Percentiles rank a stretch among this genome's conserved stretches.
Conservation (phyloP, 495 filamentous ascomycete genomes). For the Penicillium goetzii region DNA sequence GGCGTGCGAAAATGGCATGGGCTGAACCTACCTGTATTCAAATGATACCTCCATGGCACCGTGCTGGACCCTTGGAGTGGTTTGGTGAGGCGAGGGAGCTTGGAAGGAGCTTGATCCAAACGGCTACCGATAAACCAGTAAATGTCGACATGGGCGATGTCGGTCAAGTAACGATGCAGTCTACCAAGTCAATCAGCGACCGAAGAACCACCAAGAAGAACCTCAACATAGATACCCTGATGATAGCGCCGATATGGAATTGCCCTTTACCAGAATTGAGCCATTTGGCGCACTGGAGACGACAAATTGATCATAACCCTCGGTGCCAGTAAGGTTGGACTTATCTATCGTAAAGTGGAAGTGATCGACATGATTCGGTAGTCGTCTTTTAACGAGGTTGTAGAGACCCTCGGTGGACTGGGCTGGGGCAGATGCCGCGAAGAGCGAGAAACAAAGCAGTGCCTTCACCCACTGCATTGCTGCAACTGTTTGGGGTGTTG, state of each 20-base stretch:
- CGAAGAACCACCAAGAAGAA: neutral
- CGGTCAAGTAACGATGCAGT: constrained; percentile 54
- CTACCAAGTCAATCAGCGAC: constrained; percentile 24
- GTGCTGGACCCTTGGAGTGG: constrained; percentile 35
- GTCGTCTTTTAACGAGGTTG: constrained; percentile 49
- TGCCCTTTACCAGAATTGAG: constrained; percentile 51
- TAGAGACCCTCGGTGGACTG: constrained; percentile 49
- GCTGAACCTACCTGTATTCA: constrained; percentile 45
- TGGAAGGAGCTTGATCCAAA: constrained; percentile 23
- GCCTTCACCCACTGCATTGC: constrained; percentile 21
- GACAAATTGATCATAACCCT: constrained; percentile 46
- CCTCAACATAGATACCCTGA: constrained; percentile 39
- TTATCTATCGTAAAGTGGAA: constrained; percentile 44
- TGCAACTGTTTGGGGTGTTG: neutral
- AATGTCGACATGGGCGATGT: constrained; percentile 53
- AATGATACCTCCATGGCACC: constrained; percentile 59
- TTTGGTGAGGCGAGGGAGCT: constrained; percentile 18
- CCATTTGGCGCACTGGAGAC: constrained; percentile 43
- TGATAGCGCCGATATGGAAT: constrained; percentile 48
- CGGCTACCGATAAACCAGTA: constrained; percentile 52
- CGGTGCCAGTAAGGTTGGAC: constrained; percentile 23
- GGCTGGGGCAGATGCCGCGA: constrained; percentile 17
- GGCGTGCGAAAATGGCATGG: neutral
- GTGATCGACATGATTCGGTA: constrained; percentile 45
- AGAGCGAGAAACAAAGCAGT: constrained; percentile 18